Base-by-base conservation (phyloP, 1,284 basidiomycete genomes). In the Phellopilus nigrolimitatus region DNA sequence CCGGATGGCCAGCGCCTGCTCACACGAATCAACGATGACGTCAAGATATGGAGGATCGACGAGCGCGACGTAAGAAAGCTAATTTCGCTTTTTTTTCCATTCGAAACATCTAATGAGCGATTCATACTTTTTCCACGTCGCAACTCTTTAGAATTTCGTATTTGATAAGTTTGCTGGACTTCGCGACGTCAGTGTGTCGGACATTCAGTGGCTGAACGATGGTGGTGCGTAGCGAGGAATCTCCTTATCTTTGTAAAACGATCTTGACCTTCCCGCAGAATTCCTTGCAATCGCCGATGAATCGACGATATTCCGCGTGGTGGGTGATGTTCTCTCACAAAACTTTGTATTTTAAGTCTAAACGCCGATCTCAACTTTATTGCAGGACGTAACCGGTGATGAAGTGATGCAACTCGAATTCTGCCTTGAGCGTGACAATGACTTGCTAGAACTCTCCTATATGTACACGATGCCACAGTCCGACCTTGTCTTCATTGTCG, bases 181-280 rank as follows among this genome's bases (percentile, higher is more conserved):
- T 15, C 17, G 17, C 33, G 27, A 27, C 19, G 45, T 19, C 21
- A 38, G 13, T 19, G 51, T 54, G 5, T 22, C 39, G 15, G 53
- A 54, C 28, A 48, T 54, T 13, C 47, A 50, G 28, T 54, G 53
- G 53, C 22, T 49, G 25, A 46, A 49, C 21, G 41, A 50, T 40
- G 7, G 21, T 25, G 52, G 52, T 49, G n/a, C n/a, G 52, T 27
- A 10, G 22, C 44, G 2, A 27, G 25, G 3, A 3, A 7, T 19
- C 15, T 8, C 33, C 12, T 51, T 28, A 7, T n/a, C n/a, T 9
- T 17, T 43, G 7, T 9, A 4, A 39, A n/a, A n/a, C 19, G 3
- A 13, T 40, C 3, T 44, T 6, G 6, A 22, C 9, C n/a, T 24
- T 41, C 30, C 12, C 21, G 22, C 25, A 54, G 53, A 49, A 19